A percentile compares a stretch with the other conserved stretches of the same genome.
Conservation (phyloP, 2,329 filamentous ascomycete species). For the Geosmithia flava region DNA sequence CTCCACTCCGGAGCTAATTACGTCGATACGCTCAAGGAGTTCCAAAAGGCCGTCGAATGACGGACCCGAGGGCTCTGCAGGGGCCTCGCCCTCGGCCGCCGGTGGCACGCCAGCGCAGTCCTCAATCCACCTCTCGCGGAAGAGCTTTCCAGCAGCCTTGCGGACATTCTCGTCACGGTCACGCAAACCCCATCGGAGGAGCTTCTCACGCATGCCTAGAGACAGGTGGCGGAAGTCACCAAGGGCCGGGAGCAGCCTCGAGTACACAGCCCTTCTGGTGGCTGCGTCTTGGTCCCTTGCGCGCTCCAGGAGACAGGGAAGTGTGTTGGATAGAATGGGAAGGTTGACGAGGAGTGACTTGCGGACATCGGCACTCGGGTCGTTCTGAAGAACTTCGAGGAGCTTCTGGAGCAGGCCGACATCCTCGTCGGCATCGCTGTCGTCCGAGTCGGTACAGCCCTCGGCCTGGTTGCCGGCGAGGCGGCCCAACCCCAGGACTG, state of each 20-base stretch:
- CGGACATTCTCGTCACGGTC: conserved; percentile 91
- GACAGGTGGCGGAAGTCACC: conserved; percentile 93
- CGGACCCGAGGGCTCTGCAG: conserved; percentile 45
- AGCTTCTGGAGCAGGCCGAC: conserved; percentile 71
- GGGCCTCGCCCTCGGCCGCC: conserved; percentile 42
- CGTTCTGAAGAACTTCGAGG: conserved; percentile 80
- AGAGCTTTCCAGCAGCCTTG: conserved; percentile 80
- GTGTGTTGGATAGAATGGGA: conserved; percentile 69
- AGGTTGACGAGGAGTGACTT: conserved; percentile 81
- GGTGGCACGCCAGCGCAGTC: conserved; percentile 66
- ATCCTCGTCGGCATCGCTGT: conserved; percentile 49
- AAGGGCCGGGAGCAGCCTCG: conserved; percentile 71
- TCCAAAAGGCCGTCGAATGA: conserved; percentile 79
- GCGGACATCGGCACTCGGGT: conserved; percentile 86
- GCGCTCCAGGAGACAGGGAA: conserved; percentile 80
- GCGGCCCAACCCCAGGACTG: conserved; percentile 77
- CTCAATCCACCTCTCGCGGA: conserved; percentile 95
- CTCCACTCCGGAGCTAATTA: conserved; percentile 80
- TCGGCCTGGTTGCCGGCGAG: conserved; percentile 69
- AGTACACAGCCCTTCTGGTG: conserved; percentile 77
- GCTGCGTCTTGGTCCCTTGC: conserved; percentile 79
- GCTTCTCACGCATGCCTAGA: conserved; percentile 86
- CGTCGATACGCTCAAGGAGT: conserved; percentile 84
- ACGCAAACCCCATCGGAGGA: conserved; percentile 85
- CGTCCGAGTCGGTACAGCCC: conserved; percentile 56